Evolutionary conservation across 2,329 filamentous ascomycete species (phyloP).

Genomic region (Nannizzia gypsea): DNA sequence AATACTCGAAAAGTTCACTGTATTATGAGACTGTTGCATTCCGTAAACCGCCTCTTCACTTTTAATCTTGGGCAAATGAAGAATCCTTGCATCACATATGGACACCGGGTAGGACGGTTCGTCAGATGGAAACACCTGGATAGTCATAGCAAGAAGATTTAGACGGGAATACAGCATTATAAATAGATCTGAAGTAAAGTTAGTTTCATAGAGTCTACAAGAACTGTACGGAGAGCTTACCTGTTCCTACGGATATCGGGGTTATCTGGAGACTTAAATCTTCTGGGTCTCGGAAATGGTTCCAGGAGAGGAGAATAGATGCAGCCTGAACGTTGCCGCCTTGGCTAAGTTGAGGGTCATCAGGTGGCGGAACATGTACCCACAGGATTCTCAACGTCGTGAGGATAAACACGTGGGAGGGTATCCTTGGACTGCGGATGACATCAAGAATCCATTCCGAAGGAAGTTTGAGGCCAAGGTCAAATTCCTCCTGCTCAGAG

Average conservation of each 20-base stretch:
- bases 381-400: conserved; percentile 42
- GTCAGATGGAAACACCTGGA: conserved; percentile 23
- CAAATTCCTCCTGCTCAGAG: conserved; percentile 21
- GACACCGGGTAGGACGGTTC: conserved; percentile 16
- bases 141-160: conserved; percentile 23
- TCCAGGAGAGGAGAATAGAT: conserved; percentile 36
- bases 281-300: conserved; percentile 43
- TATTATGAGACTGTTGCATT: background rate
- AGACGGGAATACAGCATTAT: conserved; percentile 32
- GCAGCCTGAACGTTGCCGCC: conserved; percentile 21
- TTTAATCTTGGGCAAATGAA: conserved; percentile 19
- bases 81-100: conserved; percentile 25
- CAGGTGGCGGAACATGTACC: conserved; percentile 28
- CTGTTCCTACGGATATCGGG: conserved; percentile 24
- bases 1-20: background rate
- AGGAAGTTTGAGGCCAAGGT: conserved; percentile 26
- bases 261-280: conserved; percentile 40
- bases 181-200: conserved; percentile 23
- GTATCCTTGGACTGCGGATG: conserved; percentile 31
- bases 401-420: conserved; percentile 40
- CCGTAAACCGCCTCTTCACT: background rate
- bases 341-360: conserved; percentile 16
- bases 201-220: background rate
- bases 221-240: conserved; percentile 16
- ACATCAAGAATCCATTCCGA: conserved; percentile 47